A percentile compares a stretch with the other conserved stretches of the same genome.
phyloP scores from a whole-genome alignment of 805 yeast genomes.

The Suhomyces kilbournensis region DNA sequence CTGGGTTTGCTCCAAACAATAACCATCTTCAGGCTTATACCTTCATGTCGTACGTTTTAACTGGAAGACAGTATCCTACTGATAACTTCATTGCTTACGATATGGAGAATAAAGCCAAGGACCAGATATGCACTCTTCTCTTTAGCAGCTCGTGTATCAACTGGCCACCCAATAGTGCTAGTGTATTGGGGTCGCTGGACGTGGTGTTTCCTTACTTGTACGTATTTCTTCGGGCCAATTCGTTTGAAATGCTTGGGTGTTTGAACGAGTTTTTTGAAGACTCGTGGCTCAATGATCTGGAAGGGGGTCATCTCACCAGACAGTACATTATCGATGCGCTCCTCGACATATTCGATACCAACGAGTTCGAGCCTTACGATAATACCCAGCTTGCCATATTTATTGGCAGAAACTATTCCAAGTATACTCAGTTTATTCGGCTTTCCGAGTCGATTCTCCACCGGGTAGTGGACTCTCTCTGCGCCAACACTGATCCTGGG shows the following conservation, averaged over 20 bases:
- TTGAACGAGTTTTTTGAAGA: slow-evolving; percentile 86
- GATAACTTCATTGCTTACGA: slow-evolving; percentile 44
- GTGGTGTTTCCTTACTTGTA: slow-evolving; percentile 63
- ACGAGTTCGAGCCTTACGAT: slow-evolving; percentile 24
- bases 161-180: slow-evolving; percentile 31
- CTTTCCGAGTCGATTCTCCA: slow-evolving; percentile 59
- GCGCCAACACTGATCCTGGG: slow-evolving; percentile 33
- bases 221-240: slow-evolving; percentile 51
- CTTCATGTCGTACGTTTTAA: slow-evolving; percentile 64
- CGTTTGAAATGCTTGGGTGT: slow-evolving; percentile 60
- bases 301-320: slow-evolving; percentile 39
- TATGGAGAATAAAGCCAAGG: slow-evolving; percentile 43
- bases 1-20: slow-evolving; percentile 4
- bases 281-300: slow-evolving; percentile 58
- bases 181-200: background rate
- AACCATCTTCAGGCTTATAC: slow-evolving; percentile 28
- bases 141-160: slow-evolving; percentile 54
- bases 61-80: slow-evolving; percentile 81
- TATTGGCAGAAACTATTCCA: slow-evolving; percentile 76
- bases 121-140: slow-evolving; percentile 50
- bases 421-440: slow-evolving; percentile 78
- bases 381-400: slow-evolving; percentile 56
- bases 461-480: slow-evolving; percentile 47
- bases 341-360: slow-evolving; percentile 51
- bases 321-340: slow-evolving; percentile 78